Base-by-base conservation (phyloP, 345 rosid species). In the Acer negundo region DNA sequence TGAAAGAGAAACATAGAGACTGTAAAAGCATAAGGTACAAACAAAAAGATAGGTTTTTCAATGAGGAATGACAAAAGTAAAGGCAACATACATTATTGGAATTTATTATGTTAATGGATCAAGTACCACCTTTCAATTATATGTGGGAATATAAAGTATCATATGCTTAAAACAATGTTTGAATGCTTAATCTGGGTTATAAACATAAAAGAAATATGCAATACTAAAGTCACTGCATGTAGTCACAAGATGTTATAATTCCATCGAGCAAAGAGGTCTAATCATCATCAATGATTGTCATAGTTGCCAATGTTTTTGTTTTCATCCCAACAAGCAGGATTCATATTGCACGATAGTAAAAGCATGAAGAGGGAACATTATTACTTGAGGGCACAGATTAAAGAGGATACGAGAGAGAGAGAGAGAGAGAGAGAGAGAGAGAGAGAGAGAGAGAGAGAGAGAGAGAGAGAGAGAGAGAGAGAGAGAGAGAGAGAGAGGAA, bases 81-180 rank as follows among this genome's bases (percentile, higher is more conserved):
- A 10, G 47, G 11, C 70, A 77, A 46, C 13, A 58, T 55, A 69
- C 53, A 72, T 59, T 40, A 20, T 56, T 31, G 20, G 31, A 62
- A 22, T 10, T 19, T 62, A 22, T 3, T 10, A 62, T 23, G 35
- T 26, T 61, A 13, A 62, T 23, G 24, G 15, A 62, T 24, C 49
- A 59, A 59, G 35, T 62, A 7, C 7, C 31, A 58, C 7, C 55
- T 4, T n/a, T 55, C 44, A 20, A 40, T 42, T 19, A 74, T 46
- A 74, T 9, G 31, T 3, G 44, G 47, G 31, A 47, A 63, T 24
- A 3, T 16, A 16, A 12, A 61, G 17, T 47, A 24, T 6, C 23
- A 49, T n/a, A 20, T 51, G 44, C 72, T 51, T 31, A 65, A 74
- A 13, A 47, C 73, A 23, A 38, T 23, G 23, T 22, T 69, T 69